Conservation (phyloP, 2,329 filamentous ascomycete species). For the Epichloe uncinata region DNA sequence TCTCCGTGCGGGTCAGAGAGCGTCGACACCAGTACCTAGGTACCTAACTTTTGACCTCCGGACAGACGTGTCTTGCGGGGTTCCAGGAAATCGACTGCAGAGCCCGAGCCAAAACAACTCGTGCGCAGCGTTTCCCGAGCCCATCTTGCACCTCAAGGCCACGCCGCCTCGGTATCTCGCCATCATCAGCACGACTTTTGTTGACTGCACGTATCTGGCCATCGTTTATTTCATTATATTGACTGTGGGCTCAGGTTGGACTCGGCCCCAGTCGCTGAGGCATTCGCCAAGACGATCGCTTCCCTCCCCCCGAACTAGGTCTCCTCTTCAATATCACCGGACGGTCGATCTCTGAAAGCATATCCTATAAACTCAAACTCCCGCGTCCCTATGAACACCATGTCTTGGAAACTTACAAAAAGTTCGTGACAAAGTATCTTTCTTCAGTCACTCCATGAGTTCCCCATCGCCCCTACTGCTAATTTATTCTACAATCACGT, state of each 20-base stretch:
- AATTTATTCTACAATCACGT: not conserved
- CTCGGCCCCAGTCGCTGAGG: not conserved
- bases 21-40: not conserved
- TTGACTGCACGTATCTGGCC: not conserved
- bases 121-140: slow-evolving; percentile 1
- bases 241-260: not conserved
- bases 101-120: slow-evolving; percentile 3
- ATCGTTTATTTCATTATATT: not conserved
- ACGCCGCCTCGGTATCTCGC: slow-evolving; percentile 1
- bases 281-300: not conserved
- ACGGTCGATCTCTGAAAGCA: not conserved
- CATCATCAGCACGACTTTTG: slow-evolving; percentile 1
- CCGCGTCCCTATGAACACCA: slow-evolving; percentile 18
- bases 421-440: slow-evolving; percentile 26
- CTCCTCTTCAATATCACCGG: not conserved
- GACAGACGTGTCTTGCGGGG: slow-evolving; percentile 4
- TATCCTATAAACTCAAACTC: slow-evolving; percentile 6
- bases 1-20: slow-evolving; percentile 1
- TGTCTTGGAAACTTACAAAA: slow-evolving; percentile 48
- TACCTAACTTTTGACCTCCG: not conserved
- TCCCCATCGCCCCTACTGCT: not conserved
- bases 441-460: not conserved
- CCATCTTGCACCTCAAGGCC: not conserved
- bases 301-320: not conserved
- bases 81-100: slow-evolving; percentile 1